Base-by-base conservation (phyloP, 495 filamentous ascomycete species). In the Daldinia bambusicola region DNA sequence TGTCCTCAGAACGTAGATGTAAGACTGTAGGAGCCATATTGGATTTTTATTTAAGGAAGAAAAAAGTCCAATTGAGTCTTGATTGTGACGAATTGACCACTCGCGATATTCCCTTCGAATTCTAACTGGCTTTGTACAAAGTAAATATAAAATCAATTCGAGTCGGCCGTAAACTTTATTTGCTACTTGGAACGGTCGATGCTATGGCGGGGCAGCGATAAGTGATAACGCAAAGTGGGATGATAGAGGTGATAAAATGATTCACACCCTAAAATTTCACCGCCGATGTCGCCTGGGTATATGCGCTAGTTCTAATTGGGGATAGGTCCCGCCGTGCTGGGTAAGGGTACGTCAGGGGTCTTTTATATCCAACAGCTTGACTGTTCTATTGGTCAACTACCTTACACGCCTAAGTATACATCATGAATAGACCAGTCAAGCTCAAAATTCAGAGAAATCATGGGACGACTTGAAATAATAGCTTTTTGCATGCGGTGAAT, bases 1-100 rank as follows among this genome's bases (percentile, higher is more conserved):
- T 87, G 71, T 82, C 81, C 75, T 84, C 79, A 59, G 80, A 78
- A 52, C 82, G 79, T 18, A 84, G 77, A 55, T 83, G 82, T n/a
- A 85, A 69, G 64, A 81, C 67, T 16, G 80, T 83, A 56, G 80
- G 76, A 41, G 67, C 64, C 70, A 74, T 76, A 13, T 32, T 57
- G 13, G 43, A 31, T 38, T 45, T 2, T 55, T 41, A 20, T 6
- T 26, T 26, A 3, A 26, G 3, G 26, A 26, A 26, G 26, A 26
- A 26, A 50, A 48, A 13, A 26, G 2, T 6, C n/a, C 41, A 65
- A 61, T 65, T 65, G 67, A 50, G 9, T 45, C 18, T n/a, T n/a
- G 43, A 70, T 59, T 48, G 26, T 13, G 1, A 60, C 26, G 16
- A 9, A 64, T 45, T 61, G 26, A 20, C 16, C 18, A 13, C 37